Conservation (phyloP, 1,284 basidiomycete genomes). For the Marasmius sp. region DNA sequence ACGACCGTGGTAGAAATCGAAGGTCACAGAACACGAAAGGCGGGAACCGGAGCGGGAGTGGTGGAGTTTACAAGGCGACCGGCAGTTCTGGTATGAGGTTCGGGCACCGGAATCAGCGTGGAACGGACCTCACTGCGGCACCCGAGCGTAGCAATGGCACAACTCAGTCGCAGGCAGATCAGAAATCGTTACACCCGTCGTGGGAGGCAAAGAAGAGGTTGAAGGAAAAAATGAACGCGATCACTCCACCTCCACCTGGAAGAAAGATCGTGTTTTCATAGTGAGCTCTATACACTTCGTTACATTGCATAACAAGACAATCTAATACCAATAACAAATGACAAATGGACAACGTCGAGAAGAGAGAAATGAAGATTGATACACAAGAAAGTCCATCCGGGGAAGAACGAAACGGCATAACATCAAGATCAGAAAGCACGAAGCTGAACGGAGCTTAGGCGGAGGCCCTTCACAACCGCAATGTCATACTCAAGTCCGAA, state of each 20-base stretch:
- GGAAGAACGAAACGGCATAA: background rate
- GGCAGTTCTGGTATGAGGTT: constrained; percentile 7
- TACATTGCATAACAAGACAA: constrained; percentile 1
- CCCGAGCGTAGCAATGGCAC: background rate
- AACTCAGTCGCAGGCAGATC: constrained; percentile 20
- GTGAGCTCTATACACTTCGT: constrained; percentile 15
- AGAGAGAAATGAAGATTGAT: background rate
- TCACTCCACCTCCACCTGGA: constrained; percentile 56
- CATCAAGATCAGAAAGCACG: background rate
- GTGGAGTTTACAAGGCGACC: constrained; percentile 7
- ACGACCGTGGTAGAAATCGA: constrained; percentile 16
- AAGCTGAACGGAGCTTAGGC: background rate
- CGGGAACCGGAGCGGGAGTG: background rate
- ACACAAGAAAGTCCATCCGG: background rate
- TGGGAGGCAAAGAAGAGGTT: constrained; percentile 89
- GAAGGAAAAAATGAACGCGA: constrained; percentile 62
- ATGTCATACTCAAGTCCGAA: background rate
- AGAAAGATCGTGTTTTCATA: constrained; percentile 66
- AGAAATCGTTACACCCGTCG: constrained; percentile 76
- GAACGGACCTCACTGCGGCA: no score
- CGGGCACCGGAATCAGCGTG: background rate
- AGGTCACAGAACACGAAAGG: constrained; percentile 5
- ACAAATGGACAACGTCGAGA: background rate
- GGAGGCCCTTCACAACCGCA: background rate
- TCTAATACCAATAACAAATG: background rate